Percentiles rank a stretch among this genome's conserved stretches.
phyloP scores from a whole-genome alignment of 2,329 filamentous ascomycete species.

The Fusarium acutatum region DNA sequence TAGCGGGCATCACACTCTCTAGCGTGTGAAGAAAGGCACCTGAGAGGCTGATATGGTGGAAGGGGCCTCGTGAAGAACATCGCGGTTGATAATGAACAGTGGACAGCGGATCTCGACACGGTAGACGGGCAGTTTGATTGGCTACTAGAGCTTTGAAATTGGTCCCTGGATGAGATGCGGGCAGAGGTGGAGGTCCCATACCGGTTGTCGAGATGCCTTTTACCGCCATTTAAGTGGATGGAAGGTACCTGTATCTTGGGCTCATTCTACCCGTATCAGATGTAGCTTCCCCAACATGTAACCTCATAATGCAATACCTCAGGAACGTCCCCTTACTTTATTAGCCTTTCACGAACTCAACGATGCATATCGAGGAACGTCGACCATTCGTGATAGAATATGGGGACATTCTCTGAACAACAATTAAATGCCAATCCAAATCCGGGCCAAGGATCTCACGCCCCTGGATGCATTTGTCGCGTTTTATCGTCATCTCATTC shows the following conservation, averaged over 20 bases:
- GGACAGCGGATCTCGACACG: constrained; percentile 5
- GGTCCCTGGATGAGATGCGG: constrained; percentile 29
- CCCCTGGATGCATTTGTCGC: not conserved
- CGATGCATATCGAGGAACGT: constrained; percentile 30
- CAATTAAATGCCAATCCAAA: constrained; percentile 18
- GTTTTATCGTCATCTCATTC: constrained; percentile 5
- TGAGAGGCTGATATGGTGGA: constrained; percentile 30
- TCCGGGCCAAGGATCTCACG: constrained; percentile 19
- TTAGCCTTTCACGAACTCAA: constrained; percentile 21
- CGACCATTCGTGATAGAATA: constrained; percentile 23
- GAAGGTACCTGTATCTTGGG: constrained; percentile 10
- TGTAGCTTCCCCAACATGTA: constrained; percentile 25
- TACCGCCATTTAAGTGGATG: constrained; percentile 30
- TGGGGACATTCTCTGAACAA: constrained; percentile 20
- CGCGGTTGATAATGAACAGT: constrained; percentile 5
- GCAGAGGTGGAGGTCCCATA: constrained; percentile 22
- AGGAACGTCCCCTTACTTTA: constrained; percentile 25
- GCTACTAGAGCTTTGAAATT: constrained; percentile 9
- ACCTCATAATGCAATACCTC: constrained; percentile 12
- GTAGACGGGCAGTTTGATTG: constrained; percentile 15
- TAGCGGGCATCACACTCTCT: constrained; percentile 6
- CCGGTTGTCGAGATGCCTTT: constrained; percentile 10
- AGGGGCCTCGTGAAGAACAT: constrained; percentile 15
- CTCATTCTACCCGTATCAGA: constrained; percentile 3
- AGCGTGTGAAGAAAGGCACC: constrained; percentile 16